phyloP scores from a whole-genome alignment of 1,284 basidiomycete species.

The Sporisorium reilianum region DNA sequence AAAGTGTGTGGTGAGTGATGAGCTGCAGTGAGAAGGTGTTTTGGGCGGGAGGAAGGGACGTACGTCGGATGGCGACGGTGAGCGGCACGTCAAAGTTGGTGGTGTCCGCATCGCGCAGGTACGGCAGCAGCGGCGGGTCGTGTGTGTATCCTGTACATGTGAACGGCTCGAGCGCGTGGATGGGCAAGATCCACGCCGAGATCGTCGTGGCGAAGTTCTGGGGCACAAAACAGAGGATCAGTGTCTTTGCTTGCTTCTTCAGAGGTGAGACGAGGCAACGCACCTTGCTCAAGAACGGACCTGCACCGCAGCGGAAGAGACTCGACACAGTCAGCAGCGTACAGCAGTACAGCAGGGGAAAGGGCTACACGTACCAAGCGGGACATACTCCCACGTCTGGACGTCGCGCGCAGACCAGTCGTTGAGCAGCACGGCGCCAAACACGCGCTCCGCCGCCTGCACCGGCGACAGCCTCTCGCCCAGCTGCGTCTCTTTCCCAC shows the following conservation, averaged over 20 bases:
- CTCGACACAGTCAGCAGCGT: no score
- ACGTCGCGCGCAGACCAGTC: conserved; percentile 59
- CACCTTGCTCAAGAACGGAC: conserved; percentile 39
- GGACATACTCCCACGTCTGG: conserved; percentile 53
- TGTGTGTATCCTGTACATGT: conserved; percentile 26
- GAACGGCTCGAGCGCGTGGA: conserved; percentile 42
- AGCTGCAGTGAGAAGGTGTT: background rate
- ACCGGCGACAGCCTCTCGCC: conserved; percentile 35
- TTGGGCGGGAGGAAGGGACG: background rate
- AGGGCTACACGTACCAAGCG: conserved; percentile 22
- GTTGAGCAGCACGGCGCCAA: conserved; percentile 58
- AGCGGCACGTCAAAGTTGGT: conserved; percentile 42
- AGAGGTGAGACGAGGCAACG: background rate
- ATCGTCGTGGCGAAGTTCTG: conserved; percentile 53
- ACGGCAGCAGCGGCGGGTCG: conserved; percentile 31
- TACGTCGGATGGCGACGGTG: conserved; percentile 24
- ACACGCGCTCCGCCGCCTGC: conserved; percentile 41
- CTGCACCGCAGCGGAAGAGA: conserved; percentile 3
- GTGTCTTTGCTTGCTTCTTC: no score
- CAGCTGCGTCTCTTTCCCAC: conserved; percentile 35
- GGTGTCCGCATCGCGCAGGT: conserved; percentile 29
- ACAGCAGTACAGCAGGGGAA: no score
- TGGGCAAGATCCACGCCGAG: conserved; percentile 46
- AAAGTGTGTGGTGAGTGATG: no score
- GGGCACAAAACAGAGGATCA: no score